Evolutionary conservation across 768 basidiomycete species (phyloP), one percentile per base, ranked within the genome.

Genomic region (Lactarius pseudohatsudake): DNA sequence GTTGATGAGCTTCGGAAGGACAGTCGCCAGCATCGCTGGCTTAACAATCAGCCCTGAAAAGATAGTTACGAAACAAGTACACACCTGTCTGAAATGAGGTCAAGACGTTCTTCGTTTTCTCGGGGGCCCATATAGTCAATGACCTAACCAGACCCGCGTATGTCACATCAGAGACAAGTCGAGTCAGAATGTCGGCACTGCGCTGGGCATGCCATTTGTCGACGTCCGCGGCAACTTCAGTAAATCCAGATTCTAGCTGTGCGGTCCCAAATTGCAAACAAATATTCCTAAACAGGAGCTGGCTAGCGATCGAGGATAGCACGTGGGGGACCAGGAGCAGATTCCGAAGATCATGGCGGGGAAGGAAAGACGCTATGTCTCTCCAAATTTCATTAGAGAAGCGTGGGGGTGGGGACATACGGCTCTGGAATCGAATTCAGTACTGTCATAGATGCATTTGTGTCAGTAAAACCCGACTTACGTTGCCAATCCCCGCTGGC

Each of bases 301-400:
- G 86, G 67, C 86, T 85, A 3, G 89, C 88, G 57, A 90, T 84
- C 45, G 85, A 83, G 2, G 89, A 90, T 41, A 90, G 78, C 20
- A 80, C 81, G 68, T 90, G 86, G 0, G 88, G 87, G 4, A 91
- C 81, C 59, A 84, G 81, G 1, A 90, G 78, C 0, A 89, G 77
- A 0, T 85, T 81, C 71, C 85, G 87, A 59, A 90, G 83, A 73
- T 91, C 89, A 11, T 82, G 81, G 22, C 83, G 81, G 0, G 88
- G 85, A 6, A 91, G 80, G 71, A 81, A 86, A 6, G 81, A 76
- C 0, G 84, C 87, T 45, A 91, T 85, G 72, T 89, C 85, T 41
- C 85, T 79, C 89, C 89, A 91, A 60, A 90, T 84, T 76, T 91
- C 89, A 7, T 79, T 79, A 4, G 88, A 89, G 70, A 90, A 84